Evolutionary conservation across 805 yeast genomes (phyloP).

Genomic region (Kodamaea leandrae): DNA sequence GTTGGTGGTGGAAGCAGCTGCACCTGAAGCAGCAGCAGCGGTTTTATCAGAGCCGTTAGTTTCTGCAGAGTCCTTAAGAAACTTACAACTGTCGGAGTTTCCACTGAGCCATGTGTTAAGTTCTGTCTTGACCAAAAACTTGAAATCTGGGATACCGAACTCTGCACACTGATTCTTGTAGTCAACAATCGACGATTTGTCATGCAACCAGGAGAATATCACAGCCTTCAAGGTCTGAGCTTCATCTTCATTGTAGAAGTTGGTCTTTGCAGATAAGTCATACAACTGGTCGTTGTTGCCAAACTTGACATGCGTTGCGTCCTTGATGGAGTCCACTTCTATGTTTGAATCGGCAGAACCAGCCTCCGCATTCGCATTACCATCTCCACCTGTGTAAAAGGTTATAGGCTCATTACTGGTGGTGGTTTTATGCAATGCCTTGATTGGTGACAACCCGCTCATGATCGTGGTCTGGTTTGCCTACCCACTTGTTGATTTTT

Average conservation of each 20-base stretch:
- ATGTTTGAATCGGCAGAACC: conserved; percentile 5
- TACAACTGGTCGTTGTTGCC: conserved; percentile 19
- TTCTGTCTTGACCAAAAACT: conserved; percentile 83
- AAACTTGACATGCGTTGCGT: conserved; percentile 35
- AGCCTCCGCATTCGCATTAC: conserved; percentile 3
- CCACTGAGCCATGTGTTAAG: conserved; percentile 80
- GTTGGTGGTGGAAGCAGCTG: conserved; percentile 15
- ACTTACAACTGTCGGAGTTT: conserved; percentile 56
- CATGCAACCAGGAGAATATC: conserved; percentile 74
- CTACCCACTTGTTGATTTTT: neutral
- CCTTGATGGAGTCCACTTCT: conserved; percentile 26
- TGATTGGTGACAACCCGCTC: conserved; percentile 17
- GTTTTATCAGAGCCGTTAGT: conserved; percentile 1
- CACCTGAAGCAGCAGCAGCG: neutral
- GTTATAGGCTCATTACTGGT: conserved; percentile 21
- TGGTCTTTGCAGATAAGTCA: conserved; percentile 48
- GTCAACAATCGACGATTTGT: conserved; percentile 73
- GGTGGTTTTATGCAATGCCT: conserved; percentile 28
- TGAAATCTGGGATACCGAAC: conserved; percentile 62
- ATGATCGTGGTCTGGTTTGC: too few species aligned
- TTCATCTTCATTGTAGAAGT: conserved; percentile 51
- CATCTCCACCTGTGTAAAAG: conserved; percentile 16
- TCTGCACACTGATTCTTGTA: conserved; percentile 73
- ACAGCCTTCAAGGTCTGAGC: conserved; percentile 57
- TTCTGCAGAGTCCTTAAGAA: conserved; percentile 32